Conservation (phyloP, 805 yeast species). For the Yamadazyma ubonensis region DNA sequence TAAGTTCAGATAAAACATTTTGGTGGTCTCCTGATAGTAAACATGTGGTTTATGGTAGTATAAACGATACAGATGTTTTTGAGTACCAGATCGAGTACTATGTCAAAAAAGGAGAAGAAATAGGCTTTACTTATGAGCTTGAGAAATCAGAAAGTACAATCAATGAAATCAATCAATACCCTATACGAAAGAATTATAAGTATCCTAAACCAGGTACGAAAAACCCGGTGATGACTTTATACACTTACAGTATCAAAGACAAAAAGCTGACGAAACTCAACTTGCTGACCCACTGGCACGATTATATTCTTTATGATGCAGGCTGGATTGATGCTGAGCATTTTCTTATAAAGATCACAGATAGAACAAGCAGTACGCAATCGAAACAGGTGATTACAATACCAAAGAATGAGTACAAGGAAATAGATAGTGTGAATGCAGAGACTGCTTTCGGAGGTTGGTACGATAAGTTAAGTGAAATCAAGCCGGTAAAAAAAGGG, state of each 20-base stretch:
- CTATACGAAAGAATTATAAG: constrained; percentile 44
- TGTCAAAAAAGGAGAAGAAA: constrained; percentile 28
- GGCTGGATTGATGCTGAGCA: constrained; percentile 54
- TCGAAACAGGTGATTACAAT: constrained; percentile 48
- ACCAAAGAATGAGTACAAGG: constrained; percentile 34
- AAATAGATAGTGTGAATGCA: constrained; percentile 36
- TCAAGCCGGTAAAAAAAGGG: constrained; percentile 20
- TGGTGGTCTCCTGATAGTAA: constrained; percentile 76
- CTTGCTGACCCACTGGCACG: constrained; percentile 2
- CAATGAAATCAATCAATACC: constrained; percentile 42
- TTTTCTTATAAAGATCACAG: constrained; percentile 60
- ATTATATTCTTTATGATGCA: constrained; percentile 56
- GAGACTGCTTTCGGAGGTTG: constrained; percentile 50
- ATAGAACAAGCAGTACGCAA: constrained; percentile 57
- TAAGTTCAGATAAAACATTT: constrained; percentile 54
- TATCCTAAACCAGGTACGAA: constrained; percentile 74
- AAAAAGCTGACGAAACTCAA: constrained; percentile 16
- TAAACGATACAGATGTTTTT: constrained; percentile 61
- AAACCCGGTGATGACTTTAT: constrained; percentile 54
- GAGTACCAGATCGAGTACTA: constrained; percentile 52
- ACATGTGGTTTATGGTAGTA: constrained; percentile 51
- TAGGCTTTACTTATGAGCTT: constrained; percentile 12
- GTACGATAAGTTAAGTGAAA: constrained; percentile 48
- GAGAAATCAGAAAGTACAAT: constrained; percentile 12
- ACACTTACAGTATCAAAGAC: constrained; percentile 35